Evolutionary conservation across 164 flowering plant genomes (phyloP).

Genomic region (Nymphaea colorata): DNA sequence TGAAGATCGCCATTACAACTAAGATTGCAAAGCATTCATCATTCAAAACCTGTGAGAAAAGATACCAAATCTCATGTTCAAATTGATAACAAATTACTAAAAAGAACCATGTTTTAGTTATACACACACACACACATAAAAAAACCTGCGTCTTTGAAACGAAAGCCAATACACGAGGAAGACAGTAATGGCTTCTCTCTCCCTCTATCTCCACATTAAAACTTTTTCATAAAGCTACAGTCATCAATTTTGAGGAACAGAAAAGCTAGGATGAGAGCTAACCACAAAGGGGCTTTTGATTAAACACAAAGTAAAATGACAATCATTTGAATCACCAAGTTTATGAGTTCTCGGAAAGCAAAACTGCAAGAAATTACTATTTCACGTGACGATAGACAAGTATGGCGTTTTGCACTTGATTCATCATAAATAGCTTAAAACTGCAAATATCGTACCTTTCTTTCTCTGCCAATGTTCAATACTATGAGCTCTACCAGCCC

Average conservation of each 20-base stretch:
- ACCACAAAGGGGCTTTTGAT: too few relatives aligned
- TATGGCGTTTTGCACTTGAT: neutral
- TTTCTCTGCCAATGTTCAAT: conserved; percentile 34
- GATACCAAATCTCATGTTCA: neutral
- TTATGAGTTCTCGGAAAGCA: too few relatives aligned
- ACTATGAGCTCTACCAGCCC: conserved; percentile 25
- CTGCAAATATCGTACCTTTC: conserved; percentile 7
- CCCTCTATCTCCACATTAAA: neutral
- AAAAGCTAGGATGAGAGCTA: too few relatives aligned
- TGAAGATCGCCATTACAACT: conserved; percentile 70
- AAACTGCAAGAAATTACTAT: too few relatives aligned
- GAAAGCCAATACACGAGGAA: neutral
- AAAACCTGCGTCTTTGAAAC: neutral
- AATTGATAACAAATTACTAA: neutral
- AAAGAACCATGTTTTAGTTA: neutral
- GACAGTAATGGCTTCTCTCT: neutral
- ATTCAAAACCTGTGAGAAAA: conserved; percentile 41
- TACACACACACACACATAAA: neutral
- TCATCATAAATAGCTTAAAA: neutral
- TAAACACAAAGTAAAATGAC: too few relatives aligned
- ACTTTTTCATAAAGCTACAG: neutral
- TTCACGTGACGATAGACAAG: neutral
- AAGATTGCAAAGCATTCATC: conserved; percentile 67
- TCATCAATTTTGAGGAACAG: too few relatives aligned
- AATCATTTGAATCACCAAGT: too few relatives aligned